A percentile compares a stretch with the other conserved stretches of the same genome.
Conservation (phyloP, 371 early-diverging fungal species). For the Circinella umbellata region DNA sequence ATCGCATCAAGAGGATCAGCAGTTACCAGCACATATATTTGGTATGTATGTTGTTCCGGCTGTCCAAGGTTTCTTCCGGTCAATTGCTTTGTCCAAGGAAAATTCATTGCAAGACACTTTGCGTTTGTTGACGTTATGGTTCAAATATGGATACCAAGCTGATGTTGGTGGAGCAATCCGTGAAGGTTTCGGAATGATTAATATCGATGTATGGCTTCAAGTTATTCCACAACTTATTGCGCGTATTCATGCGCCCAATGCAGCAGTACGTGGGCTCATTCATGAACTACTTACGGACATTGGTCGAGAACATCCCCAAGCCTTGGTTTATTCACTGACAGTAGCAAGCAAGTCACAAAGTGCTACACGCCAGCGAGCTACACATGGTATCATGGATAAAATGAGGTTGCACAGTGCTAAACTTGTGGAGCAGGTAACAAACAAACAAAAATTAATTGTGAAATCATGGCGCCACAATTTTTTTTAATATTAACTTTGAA, state of each 20-base stretch:
- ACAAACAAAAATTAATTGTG: no score
- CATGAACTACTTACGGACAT: slow-evolving; percentile 92
- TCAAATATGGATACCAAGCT: slow-evolving; percentile 90
- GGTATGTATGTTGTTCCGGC: slow-evolving; percentile 75
- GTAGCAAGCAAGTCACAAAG: slow-evolving; percentile 96
- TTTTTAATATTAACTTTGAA: slow-evolving; percentile 10
- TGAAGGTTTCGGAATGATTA: slow-evolving; percentile 90
- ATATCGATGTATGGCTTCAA: slow-evolving; percentile 96
- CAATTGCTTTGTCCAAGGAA: slow-evolving; percentile 90
- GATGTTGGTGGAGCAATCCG: slow-evolving; percentile 89
- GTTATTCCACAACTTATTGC: slow-evolving; percentile 99
- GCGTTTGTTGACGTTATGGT: slow-evolving; percentile 94
- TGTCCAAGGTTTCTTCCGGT: slow-evolving; percentile 87
- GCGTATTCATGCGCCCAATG: slow-evolving; percentile 87
- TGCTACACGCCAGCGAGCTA: slow-evolving; percentile 78
- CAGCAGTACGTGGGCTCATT: slow-evolving; percentile 85
- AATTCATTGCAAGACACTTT: slow-evolving; percentile 96
- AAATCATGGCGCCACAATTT: neutral
- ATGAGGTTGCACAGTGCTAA: slow-evolving; percentile 83
- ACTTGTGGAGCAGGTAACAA: slow-evolving; percentile 84
- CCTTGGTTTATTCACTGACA: slow-evolving; percentile 94
- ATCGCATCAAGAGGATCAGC: slow-evolving; percentile 45
- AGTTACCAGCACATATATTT: slow-evolving; percentile 59
- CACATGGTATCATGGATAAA: slow-evolving; percentile 91
- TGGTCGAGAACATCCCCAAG: slow-evolving; percentile 96